Percentiles rank a stretch among this genome's conserved stretches.
phyloP scores from a whole-genome alignment of 345 rosid species.

The Corymbia maculata region DNA sequence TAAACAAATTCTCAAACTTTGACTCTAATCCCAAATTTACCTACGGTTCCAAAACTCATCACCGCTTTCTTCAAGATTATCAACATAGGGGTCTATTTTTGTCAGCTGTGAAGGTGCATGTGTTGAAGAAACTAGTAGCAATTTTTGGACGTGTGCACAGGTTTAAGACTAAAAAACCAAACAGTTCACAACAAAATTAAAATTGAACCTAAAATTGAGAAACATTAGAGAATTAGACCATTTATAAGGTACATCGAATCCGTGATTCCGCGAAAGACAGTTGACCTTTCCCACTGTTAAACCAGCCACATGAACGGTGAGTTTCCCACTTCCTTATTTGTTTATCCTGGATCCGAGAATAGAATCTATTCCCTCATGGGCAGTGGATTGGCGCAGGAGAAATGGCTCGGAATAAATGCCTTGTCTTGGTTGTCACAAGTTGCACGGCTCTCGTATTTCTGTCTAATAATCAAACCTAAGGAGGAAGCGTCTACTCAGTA shows the following conservation, averaged over 20 bases:
- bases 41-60: neutral
- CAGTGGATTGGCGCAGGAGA: neutral
- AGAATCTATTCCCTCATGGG: neutral
- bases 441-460: neutral
- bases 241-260: neutral
- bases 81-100: neutral
- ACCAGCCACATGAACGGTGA: neutral
- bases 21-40: neutral
- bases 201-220: neutral
- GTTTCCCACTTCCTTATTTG: neutral
- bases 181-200: fast-evolving
- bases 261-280: neutral
- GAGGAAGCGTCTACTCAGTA: neutral
- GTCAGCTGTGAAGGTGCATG: neutral
- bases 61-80: neutral
- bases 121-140: neutral
- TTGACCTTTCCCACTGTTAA: neutral
- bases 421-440: neutral
- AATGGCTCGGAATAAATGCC: neutral
- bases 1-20: neutral
- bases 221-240: neutral
- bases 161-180: neutral
- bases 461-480: neutral
- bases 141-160: neutral
- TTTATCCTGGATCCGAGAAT: neutral